Conservation (phyloP, 805 yeast species). For the Candida arabinofermentans region DNA sequence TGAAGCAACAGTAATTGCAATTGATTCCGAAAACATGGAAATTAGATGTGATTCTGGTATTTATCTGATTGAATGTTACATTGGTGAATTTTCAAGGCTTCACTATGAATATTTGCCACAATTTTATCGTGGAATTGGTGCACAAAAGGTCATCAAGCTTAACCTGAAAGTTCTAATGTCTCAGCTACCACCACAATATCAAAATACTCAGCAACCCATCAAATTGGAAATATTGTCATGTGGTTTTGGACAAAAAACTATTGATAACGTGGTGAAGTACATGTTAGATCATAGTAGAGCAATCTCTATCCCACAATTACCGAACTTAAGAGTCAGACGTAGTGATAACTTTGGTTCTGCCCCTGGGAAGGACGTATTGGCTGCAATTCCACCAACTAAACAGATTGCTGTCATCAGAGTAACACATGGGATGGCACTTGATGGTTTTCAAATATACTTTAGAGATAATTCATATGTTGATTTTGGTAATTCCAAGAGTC, state of each 20-base stretch:
- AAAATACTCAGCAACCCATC: conserved; percentile 32
- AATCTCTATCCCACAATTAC: conserved; percentile 12
- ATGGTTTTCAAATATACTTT: conserved; percentile 65
- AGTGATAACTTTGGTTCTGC: conserved; percentile 22
- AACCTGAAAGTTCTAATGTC: conserved; percentile 42
- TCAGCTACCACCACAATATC: conserved; percentile 31
- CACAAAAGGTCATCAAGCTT: conserved; percentile 47
- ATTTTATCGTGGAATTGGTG: conserved; percentile 56
- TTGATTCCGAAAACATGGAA: conserved; percentile 40
- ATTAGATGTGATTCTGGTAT: conserved; percentile 63
- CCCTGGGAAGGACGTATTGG: conserved; percentile 14
- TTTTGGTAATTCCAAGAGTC: conserved; percentile 51
- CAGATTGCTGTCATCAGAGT: conserved; percentile 51
- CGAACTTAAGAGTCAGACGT: conserved; percentile 13
- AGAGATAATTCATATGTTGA: conserved; percentile 19
- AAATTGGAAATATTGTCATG: conserved; percentile 50
- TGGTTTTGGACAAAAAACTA: conserved; percentile 55
- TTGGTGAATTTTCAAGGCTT: conserved; percentile 55
- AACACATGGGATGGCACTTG: conserved; percentile 73
- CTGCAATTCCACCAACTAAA: conserved; percentile 14
- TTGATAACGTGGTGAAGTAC: conserved; percentile 44
- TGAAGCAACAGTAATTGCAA: conserved; percentile 44
- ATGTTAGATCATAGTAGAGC: conserved; percentile 20
- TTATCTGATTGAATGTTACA: conserved; percentile 66
- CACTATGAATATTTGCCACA: conserved; percentile 59